These are phyloP conservation scores for Nothophoma quercina DNA, from an alignment of 2,329 filamentous ascomycete genomes.

Conservation along the genomic window DNA sequence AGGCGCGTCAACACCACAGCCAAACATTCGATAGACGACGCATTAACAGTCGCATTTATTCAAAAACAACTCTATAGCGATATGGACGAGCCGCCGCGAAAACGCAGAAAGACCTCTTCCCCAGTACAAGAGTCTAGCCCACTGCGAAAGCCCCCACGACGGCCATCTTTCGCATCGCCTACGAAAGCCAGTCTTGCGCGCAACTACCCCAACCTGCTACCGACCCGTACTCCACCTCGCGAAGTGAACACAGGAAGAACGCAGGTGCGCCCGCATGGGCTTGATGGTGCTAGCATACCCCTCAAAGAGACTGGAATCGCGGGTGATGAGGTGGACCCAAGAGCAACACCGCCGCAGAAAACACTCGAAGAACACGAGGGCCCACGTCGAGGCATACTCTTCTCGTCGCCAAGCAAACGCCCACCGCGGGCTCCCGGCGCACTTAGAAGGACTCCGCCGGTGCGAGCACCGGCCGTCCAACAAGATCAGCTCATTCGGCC, in stretches of 20 bases:
- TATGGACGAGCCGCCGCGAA: constrained; percentile 46
- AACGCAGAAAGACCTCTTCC: constrained; percentile 46
- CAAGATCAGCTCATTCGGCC: constrained; percentile 18
- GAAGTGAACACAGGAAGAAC: background rate
- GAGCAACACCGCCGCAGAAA: constrained; percentile 30
- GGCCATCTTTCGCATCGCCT: constrained; percentile 50
- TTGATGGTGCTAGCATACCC: background rate
- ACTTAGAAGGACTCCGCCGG: constrained; percentile 25
- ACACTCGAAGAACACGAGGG: constrained; percentile 26
- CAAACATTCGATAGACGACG: constrained; percentile 4
- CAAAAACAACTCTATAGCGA: background rate
- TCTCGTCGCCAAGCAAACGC: constrained; percentile 44
- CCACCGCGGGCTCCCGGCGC: constrained; percentile 29
- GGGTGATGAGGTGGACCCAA: constrained; percentile 29
- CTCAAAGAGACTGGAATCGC: background rate
- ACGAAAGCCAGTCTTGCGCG: constrained; percentile 51
- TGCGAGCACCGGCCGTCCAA: constrained; percentile 25
- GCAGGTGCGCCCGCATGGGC: constrained; percentile 14
- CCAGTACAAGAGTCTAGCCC: constrained; percentile 35
- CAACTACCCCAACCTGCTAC: constrained; percentile 46
- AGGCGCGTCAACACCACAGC: constrained; percentile 33
- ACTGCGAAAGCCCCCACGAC: constrained; percentile 41
- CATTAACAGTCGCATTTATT: background rate
- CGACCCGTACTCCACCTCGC: constrained; percentile 18
- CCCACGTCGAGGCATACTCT: constrained; percentile 33